Evolutionary conservation across 768 basidiomycete genomes (phyloP), one percentile per base, ranked within the genome.

Genomic region (Hemileccinum rubropunctum): DNA sequence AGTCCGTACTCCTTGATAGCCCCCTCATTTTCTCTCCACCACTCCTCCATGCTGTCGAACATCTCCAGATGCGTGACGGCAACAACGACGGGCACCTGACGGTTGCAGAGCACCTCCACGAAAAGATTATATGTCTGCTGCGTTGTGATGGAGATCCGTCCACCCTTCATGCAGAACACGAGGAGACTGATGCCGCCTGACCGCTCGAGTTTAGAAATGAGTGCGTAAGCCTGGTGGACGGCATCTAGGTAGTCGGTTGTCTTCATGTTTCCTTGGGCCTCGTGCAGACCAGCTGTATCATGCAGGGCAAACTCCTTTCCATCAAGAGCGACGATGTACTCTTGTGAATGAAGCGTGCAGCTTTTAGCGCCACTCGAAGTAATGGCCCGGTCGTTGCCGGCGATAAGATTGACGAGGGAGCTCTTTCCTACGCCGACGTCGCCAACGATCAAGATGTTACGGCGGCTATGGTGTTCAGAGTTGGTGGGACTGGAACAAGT

Each of bases 321-420:
- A 20, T 48, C 62, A 6, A 64, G 41, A 23, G 45, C 33, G 40
- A 61, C 57, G 6, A 18, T 4, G 48, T 75, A 63, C 0, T 52
- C 38, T 1, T 47, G 45, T 18, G 56, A 65, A 0, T 62, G 35
- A 45, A 75, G 68, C 0, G 74, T 77, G 50, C 68, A 72, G 17
- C 73, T 73, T 4, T 50, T 52, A 2, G 67, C 67, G 3, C 60
- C 49, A 28, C 56, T 62, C 10, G 70, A 73, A 7, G 64, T 63
- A 1, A 8, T 18, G 9, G 73, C 74, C 0, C 44, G 39, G 1
- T 63, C 30, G 4, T 42, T 12, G 28, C 63, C 67, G 2, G 58
- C 53, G 28, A 76, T 55, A 57, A 76, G 67, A 50, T 76, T 76
- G 46, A 76, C 54, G 38, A 75, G 61, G 4, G 71, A 72, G 50